phyloP scores from a whole-genome alignment of 345 rosid species.

The Odontarrhena argentea region DNA sequence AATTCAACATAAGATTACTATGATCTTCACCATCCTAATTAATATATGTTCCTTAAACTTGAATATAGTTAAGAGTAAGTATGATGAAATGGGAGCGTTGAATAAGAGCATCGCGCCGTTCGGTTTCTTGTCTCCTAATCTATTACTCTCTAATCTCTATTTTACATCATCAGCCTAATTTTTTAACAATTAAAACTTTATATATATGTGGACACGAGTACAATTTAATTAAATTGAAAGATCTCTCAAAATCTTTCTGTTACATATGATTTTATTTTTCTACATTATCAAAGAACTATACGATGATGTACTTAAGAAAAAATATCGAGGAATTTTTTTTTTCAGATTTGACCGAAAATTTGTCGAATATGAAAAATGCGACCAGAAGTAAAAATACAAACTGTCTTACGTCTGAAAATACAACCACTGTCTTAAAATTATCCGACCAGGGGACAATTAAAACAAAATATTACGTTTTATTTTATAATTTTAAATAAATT shows the following conservation, averaged over 20 bases:
- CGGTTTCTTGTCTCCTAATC: conserved; percentile 42
- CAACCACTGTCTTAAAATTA: conserved; percentile 36
- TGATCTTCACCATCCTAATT: conserved; percentile 2
- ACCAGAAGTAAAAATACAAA: conserved; percentile 31
- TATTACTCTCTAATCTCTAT: conserved; percentile 5
- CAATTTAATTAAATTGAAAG: not conserved
- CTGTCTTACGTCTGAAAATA: conserved; percentile 32
- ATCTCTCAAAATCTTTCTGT: conserved; percentile 4
- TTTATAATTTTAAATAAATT: not conserved
- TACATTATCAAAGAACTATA: conserved; percentile 18
- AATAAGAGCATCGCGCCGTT: conserved; percentile 40
- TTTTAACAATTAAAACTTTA: not conserved
- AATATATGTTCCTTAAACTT: not conserved
- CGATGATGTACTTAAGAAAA: conserved; percentile 17
- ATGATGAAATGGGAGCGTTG: conserved; percentile 26
- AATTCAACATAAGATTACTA: not conserved
- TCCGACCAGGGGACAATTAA: conserved; percentile 33
- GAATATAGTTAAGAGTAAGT: not conserved
- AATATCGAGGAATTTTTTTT: not conserved
- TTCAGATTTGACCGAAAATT: conserved; percentile 33
- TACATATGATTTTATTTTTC: conserved; percentile 1
- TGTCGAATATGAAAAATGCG: conserved; percentile 24
- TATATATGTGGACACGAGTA: not conserved
- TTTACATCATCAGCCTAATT: conserved; percentile 5
- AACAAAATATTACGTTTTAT: not conserved